These are phyloP conservation scores for Aspergillus thermomutatus DNA, from an alignment of 2,329 filamentous ascomycete species.

Conservation along the genomic window DNA sequence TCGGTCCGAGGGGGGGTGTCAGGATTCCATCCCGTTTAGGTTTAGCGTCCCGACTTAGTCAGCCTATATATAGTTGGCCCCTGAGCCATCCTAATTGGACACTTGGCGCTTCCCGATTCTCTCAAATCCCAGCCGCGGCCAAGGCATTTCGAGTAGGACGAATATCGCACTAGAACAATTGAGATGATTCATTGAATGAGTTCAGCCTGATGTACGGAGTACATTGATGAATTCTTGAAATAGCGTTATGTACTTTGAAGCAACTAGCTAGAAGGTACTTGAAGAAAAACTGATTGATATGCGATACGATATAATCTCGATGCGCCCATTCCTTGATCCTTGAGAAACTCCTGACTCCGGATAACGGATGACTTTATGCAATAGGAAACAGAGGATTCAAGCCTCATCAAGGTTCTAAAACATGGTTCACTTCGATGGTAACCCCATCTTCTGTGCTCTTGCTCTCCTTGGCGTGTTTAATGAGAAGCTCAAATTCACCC, in stretches of 20 bases:
- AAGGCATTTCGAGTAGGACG: too few relatives aligned
- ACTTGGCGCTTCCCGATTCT: too few relatives aligned
- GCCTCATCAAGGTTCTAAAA: neutral
- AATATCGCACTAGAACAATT: neutral
- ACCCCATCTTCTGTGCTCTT: neutral
- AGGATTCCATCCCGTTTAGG: too few relatives aligned
- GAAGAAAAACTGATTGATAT: neutral
- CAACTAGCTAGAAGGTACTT: neutral
- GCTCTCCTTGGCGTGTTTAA: conserved; percentile 10
- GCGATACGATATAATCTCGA: neutral
- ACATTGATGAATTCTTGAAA: neutral
- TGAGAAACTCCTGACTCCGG: neutral
- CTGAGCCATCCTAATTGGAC: too few relatives aligned
- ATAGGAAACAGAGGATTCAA: neutral
- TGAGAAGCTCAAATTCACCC: conserved; percentile 20
- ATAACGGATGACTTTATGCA: neutral
- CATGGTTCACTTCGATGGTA: conserved; percentile 11
- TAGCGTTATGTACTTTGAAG: neutral
- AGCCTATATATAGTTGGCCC: too few relatives aligned
- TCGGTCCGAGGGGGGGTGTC: too few relatives aligned
- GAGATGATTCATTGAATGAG: neutral
- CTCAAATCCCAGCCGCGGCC: too few relatives aligned
- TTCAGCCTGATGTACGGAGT: neutral
- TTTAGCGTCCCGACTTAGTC: too few relatives aligned
- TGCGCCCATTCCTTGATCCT: neutral